Base-by-base conservation (phyloP, 306 rosid genomes). In the Hippophae rhamnoides region DNA sequence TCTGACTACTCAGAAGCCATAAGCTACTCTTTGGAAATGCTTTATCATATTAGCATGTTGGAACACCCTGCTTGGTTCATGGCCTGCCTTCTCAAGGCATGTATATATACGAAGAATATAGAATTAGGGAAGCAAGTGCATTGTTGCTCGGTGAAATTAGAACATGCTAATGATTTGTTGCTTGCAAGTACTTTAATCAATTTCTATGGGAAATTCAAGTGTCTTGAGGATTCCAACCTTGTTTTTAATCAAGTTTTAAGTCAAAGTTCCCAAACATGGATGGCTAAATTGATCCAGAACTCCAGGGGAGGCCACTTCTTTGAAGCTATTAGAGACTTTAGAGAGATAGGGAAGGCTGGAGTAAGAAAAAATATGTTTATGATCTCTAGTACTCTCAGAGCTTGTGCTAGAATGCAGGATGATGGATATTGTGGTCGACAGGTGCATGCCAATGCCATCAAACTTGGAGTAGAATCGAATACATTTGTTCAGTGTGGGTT, bases 321-420 rank as follows among this genome's bases (percentile, higher is more conserved):
- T 18, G 77, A 73, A 59, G 90, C 23, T 61, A 43, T 80, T 13
- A 42, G 41, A 10, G 72, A 63, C 62, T 84, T 84, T 49, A 78
- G 40, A 52, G 81, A 81, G 74, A 73, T 81, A 78, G 81, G 86
- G 63, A 76, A 71, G 65, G 11, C 58, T 10, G 81, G 86, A 60
- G 50, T 78, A 59, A 76, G 74, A 79, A 84, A 74, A 64, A 84
- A 79, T 43, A 64, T 60, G 61, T 79, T 69, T 5, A 67, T 83
- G 25, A 65, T 84, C 68, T 79, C 85, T 0, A 79, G 79, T 69
- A 81, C 79, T 61, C 81, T 84, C 26, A 84, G 68, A 66, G 92
- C 92, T 10, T 79, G 83, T 70, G 92, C 79, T 14, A 74, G 71
- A 69, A 81, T 79, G 68, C 43, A 11, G 5, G 72, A 77, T 53